Evolutionary conservation across 139 green algal species (phyloP).

Genomic region (Pedinophyceae sp.): DNA sequence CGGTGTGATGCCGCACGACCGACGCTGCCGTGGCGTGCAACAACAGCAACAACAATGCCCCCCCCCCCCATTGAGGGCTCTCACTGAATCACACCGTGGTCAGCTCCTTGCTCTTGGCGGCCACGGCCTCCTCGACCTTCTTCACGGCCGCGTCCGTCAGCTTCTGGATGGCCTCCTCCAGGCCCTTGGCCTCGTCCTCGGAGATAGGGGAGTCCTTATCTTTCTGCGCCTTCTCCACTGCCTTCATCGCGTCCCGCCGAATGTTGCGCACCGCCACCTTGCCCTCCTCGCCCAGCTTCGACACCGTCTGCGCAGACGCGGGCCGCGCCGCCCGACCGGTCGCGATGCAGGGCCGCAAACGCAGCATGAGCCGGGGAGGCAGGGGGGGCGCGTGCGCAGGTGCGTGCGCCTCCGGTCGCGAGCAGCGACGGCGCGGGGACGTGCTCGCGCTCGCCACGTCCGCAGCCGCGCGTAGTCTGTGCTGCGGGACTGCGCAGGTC

Average conservation of each 20-base stretch:
- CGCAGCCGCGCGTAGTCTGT: background rate
- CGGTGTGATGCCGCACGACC: no score
- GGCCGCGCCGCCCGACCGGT: no score
- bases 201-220: conserved; percentile 30
- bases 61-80: no score
- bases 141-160: conserved; percentile 71
- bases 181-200: conserved; percentile 54
- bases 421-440: conserved; percentile 17
- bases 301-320: conserved; percentile 19
- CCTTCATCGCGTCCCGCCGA: conserved; percentile 76
- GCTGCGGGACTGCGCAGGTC: background rate
- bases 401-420: background rate
- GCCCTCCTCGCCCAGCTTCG: conserved; percentile 82
- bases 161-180: conserved; percentile 62
- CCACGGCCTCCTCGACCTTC: conserved; percentile 64
- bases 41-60: no score
- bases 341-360: no score
- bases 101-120: conserved; percentile 75
- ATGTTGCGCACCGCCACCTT: conserved; percentile 88
- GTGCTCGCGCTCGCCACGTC: background rate
- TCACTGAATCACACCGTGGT: conserved; percentile 70
- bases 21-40: no score
- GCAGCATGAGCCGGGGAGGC: no score
- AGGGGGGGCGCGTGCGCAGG: background rate
- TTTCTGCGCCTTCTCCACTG: conserved; percentile 46